Evolutionary conservation across 2,329 filamentous ascomycete species (phyloP).

Genomic region (Tolypocladium tropicale): DNA sequence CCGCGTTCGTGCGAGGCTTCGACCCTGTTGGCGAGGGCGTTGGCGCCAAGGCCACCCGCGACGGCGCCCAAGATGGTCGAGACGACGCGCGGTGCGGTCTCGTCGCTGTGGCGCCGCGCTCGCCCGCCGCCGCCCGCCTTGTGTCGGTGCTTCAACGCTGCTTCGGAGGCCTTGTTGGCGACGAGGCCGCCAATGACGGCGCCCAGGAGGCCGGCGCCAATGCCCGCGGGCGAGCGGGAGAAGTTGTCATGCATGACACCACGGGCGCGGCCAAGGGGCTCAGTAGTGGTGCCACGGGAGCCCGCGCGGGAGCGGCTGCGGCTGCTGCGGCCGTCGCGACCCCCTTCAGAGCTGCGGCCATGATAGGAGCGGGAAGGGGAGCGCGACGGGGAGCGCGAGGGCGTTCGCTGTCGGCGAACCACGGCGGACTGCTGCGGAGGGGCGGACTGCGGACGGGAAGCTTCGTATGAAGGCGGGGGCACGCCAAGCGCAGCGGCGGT

Average conservation of each 20-base stretch:
- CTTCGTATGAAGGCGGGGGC: constrained; percentile 9
- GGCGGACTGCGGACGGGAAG: constrained; percentile 21
- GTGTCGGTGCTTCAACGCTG: constrained; percentile 21
- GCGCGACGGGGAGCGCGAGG: constrained; percentile 11
- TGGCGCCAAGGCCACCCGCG: constrained; percentile 44
- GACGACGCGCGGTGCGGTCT: constrained; percentile 24
- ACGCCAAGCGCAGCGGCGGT: constrained; percentile 15
- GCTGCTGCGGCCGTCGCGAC: background rate
- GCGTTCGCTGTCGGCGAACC: constrained; percentile 3
- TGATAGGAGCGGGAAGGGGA: constrained; percentile 15
- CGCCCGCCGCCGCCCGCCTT: constrained; percentile 7
- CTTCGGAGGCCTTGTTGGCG: constrained; percentile 37
- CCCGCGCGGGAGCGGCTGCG: constrained; percentile 5
- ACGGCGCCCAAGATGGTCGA: constrained; percentile 44
- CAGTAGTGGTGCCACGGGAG: constrained; percentile 6
- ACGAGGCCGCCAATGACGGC: constrained; percentile 44
- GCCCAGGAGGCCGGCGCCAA: constrained; percentile 41
- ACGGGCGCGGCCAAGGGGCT: constrained; percentile 29
- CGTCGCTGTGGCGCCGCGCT: constrained; percentile 13
- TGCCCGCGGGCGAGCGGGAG: constrained; percentile 34
- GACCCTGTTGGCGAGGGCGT: constrained; percentile 34
- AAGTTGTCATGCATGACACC: constrained; percentile 35
- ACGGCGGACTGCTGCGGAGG: constrained; percentile 17
- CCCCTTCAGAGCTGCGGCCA: constrained; percentile 4
- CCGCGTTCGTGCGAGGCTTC: constrained; percentile 25